Percentiles rank a stretch among this genome's conserved stretches.
Conservation (phyloP, 371 early-diverging fungal genomes). For the Quaeritorhiza haematococci region DNA sequence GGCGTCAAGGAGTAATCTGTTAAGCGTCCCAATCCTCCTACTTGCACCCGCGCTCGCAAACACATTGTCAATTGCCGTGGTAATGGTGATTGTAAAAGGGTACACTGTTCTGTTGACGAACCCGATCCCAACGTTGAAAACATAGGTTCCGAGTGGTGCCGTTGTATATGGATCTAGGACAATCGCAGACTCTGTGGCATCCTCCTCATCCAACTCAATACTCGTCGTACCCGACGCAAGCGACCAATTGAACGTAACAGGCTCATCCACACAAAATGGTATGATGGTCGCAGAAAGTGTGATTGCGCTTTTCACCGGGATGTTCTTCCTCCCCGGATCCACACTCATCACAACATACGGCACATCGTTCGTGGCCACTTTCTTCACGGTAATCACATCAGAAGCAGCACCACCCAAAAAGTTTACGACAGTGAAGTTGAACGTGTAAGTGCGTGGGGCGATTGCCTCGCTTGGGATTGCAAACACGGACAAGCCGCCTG, state of each 20-base stretch:
- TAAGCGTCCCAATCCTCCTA: constrained; percentile 5
- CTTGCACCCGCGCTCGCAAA: constrained; percentile 16
- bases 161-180: too few relatives aligned
- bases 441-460: too few relatives aligned
- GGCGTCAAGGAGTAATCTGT: constrained; percentile 9
- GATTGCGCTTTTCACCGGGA: background rate
- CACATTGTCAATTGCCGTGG: constrained; percentile 12
- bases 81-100: constrained; percentile 3
- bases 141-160: too few relatives aligned
- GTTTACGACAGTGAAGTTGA: constrained; percentile 21
- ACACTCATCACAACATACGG: constrained; percentile 10
- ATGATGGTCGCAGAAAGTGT: background rate
- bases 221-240: background rate
- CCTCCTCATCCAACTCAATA: constrained; percentile 8
- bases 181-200: constrained; percentile 6
- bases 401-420: constrained; percentile 11
- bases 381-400: constrained; percentile 3
- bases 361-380: constrained; percentile 3
- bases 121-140: too few relatives aligned
- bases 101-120: too few relatives aligned
- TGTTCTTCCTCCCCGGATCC: background rate
- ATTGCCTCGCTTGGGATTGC: too few relatives aligned
- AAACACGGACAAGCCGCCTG: too few relatives aligned
- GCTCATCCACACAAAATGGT: background rate
- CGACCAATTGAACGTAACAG: constrained; percentile 1